A percentile compares a stretch with the other conserved stretches of the same genome.
phyloP scores from a whole-genome alignment of 192 early-diverging fungal genomes.

The Mortierella antarctica region DNA sequence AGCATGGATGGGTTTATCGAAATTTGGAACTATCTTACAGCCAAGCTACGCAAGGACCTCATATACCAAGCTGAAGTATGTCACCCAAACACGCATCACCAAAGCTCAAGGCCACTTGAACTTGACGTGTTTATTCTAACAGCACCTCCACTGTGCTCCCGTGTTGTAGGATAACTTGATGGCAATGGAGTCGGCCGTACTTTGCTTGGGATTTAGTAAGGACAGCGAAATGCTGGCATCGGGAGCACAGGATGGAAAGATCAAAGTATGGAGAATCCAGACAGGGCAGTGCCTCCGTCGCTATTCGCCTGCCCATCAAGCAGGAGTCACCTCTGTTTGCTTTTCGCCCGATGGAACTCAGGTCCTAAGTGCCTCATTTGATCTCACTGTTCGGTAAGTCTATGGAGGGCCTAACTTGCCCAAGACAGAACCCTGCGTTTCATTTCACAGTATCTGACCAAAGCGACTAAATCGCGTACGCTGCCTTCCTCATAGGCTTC shows the following conservation, averaged over 20 bases:
- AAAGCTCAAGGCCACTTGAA: not conserved
- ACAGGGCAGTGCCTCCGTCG: conserved; percentile 78
- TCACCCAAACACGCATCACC: not conserved
- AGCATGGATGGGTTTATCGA: conserved; percentile 96
- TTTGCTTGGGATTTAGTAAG: conserved; percentile 80
- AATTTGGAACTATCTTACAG: conserved; percentile 93
- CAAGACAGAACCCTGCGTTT: not conserved
- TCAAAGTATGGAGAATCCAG: conserved; percentile 89
- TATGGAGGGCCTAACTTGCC: not conserved
- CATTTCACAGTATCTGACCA: not conserved
- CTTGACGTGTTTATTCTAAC: conserved; percentile 7
- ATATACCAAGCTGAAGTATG: conserved; percentile 89
- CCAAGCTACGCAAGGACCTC: conserved; percentile 89
- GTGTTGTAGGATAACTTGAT: conserved; percentile 79
- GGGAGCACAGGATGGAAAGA: conserved; percentile 85
- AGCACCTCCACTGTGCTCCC: too few relatives aligned
- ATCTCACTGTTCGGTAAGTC: conserved; percentile 75
- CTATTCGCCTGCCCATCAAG: conserved; percentile 85
- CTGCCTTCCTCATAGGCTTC: conserved; percentile 63
- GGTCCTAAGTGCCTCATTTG: conserved; percentile 85
- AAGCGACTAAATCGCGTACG: not conserved
- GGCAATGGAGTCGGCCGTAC: conserved; percentile 89
- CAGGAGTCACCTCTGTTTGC: conserved; percentile 82
- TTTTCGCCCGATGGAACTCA: conserved; percentile 86
- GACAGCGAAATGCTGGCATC: conserved; percentile 86